Base-by-base conservation (phyloP, 768 basidiomycete species). In the Psilocybe cubensis region DNA sequence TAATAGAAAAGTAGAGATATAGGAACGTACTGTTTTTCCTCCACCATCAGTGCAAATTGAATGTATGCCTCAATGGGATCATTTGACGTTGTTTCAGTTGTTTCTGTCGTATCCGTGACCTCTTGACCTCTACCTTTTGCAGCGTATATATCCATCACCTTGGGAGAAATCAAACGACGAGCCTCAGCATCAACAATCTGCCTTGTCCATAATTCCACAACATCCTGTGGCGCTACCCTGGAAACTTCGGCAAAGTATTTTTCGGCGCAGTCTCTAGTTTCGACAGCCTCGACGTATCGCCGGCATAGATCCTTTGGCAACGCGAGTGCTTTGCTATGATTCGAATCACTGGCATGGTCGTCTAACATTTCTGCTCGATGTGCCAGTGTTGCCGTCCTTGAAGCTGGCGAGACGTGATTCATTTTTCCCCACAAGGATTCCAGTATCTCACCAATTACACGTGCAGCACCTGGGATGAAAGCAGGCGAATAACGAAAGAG, bases 301-400 rank as follows among this genome's bases (percentile, higher is more conserved):
- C 33, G 20, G 49, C 53, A 20, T 48, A 61, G 18, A 56, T 48
- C 40, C 7, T 38, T 35, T 44, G 31, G 43, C 3, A 68, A 68
- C 0, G 43, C 45, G 0, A 65, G 31, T n/a, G 58, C 28, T 45
- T 71, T 71, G 38, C 64, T 69, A 14, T 61, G 66, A 53, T 70
- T 69, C 10, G 58, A 60, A 44, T 67, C 65, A 45, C 43, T 52
- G 42, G 65, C 66, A 41, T 69, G 64, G 57, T 69, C 61, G 46
- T 69, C 64, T 1, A 69, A 41, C 1, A 62, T 47, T 44, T 70
- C 62, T 11, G 52, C 40, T 11, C 61, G 38, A 38, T 54, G 42
- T 0, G 66, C 47, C 18, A 57, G 18, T 5, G 64, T 62, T 20
- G 63, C 60, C 0, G 55, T 63, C 17, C 47, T 25, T 3, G 56